Conservation (phyloP, 2,329 filamentous ascomycete species). For the Sclerotinia borealis region DNA sequence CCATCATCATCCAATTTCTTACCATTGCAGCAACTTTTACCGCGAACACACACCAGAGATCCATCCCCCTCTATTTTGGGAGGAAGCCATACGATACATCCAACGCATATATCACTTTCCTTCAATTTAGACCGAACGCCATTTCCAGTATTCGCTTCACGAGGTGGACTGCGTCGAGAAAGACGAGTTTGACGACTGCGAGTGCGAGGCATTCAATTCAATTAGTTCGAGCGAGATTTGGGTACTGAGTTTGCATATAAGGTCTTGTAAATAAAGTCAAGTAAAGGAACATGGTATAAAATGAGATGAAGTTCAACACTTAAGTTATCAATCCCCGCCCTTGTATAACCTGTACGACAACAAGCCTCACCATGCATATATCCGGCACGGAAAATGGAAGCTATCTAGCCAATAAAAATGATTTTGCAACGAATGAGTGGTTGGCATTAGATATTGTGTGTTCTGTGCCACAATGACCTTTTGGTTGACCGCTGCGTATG, state of each 20-base stretch:
- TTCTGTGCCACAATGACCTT: neutral
- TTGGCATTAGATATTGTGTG: neutral
- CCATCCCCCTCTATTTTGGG: neutral
- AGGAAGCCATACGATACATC: constrained; percentile 6
- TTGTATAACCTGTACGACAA: neutral
- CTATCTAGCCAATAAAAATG: neutral
- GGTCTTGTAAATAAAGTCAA: too few species aligned
- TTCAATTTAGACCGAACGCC: neutral
- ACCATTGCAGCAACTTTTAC: neutral
- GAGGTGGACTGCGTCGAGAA: neutral
- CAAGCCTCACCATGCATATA: neutral
- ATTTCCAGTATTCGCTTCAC: neutral
- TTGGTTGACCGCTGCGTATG: neutral
- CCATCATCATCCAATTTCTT: neutral
- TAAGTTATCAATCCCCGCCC: neutral
- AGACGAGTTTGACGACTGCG: neutral
- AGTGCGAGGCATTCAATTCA: neutral
- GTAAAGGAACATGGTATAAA: too few species aligned
- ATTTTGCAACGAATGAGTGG: neutral
- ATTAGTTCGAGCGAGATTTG: neutral
- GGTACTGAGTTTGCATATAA: neutral
- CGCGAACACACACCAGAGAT: neutral
- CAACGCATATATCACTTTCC: neutral
- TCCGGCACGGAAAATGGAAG: neutral
- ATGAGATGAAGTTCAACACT: neutral